Evolutionary conservation across 2,329 filamentous ascomycete species (phyloP), one percentile per base, ranked within the genome.

Genomic region (Apiospora hydei): DNA sequence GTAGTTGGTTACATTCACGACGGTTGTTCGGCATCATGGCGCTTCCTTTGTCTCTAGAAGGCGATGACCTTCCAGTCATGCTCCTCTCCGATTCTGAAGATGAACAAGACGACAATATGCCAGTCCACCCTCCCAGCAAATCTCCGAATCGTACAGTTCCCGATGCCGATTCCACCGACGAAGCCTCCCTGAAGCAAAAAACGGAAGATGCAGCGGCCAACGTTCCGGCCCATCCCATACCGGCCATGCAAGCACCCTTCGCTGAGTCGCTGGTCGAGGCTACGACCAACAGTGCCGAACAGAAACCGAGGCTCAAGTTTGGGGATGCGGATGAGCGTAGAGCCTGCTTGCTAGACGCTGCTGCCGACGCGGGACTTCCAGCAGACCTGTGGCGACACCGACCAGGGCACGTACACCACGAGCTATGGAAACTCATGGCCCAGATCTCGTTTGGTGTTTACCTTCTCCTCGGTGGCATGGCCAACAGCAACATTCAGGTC

Each of bases 381-480:
- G 91, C 90, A 70, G 89, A 91, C 68, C 84, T 89, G 79, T 98
- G 95, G 94, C 90, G 92, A 72, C 91, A 93, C 80, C 90, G 91
- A 70, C 88, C 91, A 0, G 91, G 90, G 61, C 94, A 96, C 80
- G 89, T 90, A 78, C 92, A 94, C 79, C 96, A 98, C 80, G 94
- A 97, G 74, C 85, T 98, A 73, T 92, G 92, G 86, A 98, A 98
- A 84, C 89, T 98, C 68, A 89, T 97, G 79, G 92, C 96, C 21
- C 96, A 98, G 82, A 95, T 98, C 76, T 92, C 94, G 1, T 98
- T 98, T 81, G 96, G 96, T 26, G 92, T 98, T 49, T 95, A 98
- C 81, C 86, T 98, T 64, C 84, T 98, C 72, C 90, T 97, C 71
- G 92, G 95, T 78, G 91, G 92, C 73, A 90, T 97, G 81, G 95